Percentiles rank a stretch among this genome's conserved stretches.
phyloP scores from a whole-genome alignment of 495 filamentous ascomycete species.

The Aspergillus asperescens region DNA sequence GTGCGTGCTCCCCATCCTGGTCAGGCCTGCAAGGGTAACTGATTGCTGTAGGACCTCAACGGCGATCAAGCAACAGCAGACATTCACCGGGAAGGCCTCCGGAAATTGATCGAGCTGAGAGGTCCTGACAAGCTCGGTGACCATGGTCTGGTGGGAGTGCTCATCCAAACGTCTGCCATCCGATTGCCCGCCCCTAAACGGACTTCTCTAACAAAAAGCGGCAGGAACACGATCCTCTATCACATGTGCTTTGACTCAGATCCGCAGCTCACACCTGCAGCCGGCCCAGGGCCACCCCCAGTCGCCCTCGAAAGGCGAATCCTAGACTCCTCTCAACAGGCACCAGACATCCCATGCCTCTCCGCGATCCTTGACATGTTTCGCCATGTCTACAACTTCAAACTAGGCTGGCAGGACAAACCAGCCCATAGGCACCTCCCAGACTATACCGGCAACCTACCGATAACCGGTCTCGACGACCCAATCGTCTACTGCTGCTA shows the following conservation, averaged over 20 bases:
- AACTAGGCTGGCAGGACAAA: not conserved
- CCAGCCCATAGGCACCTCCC: not conserved
- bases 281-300: not conserved
- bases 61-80: conserved; percentile 1
- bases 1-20: not conserved
- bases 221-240: conserved; percentile 3
- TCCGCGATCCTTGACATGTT: not conserved
- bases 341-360: not conserved
- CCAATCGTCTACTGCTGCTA: conserved; percentile 5
- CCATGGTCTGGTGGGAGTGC: not conserved
- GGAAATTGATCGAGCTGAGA: not conserved
- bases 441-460: not conserved
- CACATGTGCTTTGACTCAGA: conserved; percentile 5
- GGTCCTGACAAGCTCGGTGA: conserved; percentile 1
- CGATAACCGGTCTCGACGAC: not conserved
- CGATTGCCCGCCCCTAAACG: too few relatives aligned
- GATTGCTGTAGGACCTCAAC: not conserved
- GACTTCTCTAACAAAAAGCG: not conserved
- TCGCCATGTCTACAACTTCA: not conserved
- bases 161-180: not conserved
- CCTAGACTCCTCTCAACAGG: not conserved
- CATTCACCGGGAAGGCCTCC: not conserved
- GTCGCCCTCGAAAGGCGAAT: not conserved
- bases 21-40: too few relatives aligned
- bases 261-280: not conserved